These are phyloP conservation scores for Coprinellus micaceus DNA, from an alignment of 768 basidiomycete genomes.

Conservation along the genomic window DNA sequence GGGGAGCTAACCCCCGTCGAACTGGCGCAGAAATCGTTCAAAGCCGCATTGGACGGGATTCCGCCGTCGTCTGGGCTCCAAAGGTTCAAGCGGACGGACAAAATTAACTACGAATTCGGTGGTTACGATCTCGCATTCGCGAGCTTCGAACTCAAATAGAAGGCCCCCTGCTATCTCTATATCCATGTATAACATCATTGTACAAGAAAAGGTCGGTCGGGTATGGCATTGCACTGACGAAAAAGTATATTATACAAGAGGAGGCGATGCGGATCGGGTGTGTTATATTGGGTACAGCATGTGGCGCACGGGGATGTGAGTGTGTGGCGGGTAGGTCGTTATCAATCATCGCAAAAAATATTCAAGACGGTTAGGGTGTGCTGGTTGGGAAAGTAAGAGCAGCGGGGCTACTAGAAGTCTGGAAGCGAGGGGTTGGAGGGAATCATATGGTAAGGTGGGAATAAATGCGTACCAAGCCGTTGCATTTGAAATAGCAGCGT, in stretches of 20 bases:
- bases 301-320: neutral
- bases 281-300: neutral
- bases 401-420: conserved; percentile 2
- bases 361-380: neutral
- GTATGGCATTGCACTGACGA: neutral
- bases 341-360: too few species aligned
- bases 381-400: neutral
- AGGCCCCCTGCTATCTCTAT: neutral
- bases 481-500: conserved; percentile 9
- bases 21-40: conserved; percentile 71
- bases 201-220: neutral
- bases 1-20: conserved; percentile 52
- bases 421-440: too few species aligned
- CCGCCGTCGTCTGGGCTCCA: conserved; percentile 8
- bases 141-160: conserved; percentile 60
- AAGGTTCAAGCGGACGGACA: conserved; percentile 82
- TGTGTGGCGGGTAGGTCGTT: neutral
- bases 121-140: conserved; percentile 90
- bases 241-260: conserved; percentile 10
- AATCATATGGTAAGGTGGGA: neutral
- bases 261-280: neutral
- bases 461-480: neutral
- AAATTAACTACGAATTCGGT: conserved; percentile 97
- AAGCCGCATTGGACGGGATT: conserved; percentile 47
- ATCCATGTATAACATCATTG: neutral